Conservation (phyloP, 768 basidiomycete species). For the Pleurotus eryngii region DNA sequence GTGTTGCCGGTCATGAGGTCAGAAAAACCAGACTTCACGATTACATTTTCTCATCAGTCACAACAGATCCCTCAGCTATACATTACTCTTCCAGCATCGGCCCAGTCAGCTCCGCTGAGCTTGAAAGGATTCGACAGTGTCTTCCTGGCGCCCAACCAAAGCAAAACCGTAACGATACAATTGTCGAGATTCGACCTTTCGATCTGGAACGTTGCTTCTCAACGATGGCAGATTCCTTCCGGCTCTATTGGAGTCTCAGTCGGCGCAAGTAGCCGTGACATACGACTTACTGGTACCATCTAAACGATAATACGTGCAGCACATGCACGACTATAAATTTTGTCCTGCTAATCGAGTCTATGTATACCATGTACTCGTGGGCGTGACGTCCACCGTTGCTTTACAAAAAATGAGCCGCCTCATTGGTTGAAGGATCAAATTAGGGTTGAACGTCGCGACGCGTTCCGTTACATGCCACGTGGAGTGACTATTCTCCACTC, state of each 20-base stretch:
- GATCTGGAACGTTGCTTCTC: slow-evolving; percentile 49
- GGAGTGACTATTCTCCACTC: too few species aligned
- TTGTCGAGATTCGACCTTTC: slow-evolving; percentile 51
- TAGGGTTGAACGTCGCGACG: too few species aligned
- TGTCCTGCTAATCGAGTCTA: too few species aligned
- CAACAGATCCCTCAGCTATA: slow-evolving; percentile 55
- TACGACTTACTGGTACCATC: slow-evolving; percentile 40
- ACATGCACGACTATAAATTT: too few species aligned
- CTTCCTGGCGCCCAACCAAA: slow-evolving; percentile 40
- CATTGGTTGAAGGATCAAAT: too few species aligned
- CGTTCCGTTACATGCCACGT: too few species aligned
- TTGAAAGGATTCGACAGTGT: slow-evolving; percentile 58
- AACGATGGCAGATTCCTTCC: slow-evolving; percentile 53
- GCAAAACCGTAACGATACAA: slow-evolving; percentile 41
- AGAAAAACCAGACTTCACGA: background rate
- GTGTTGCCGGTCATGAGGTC: slow-evolving; percentile 53
- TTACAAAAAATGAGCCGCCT: too few species aligned
- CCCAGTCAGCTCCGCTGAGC: slow-evolving; percentile 44
- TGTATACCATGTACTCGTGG: too few species aligned
- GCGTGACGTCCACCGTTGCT: too few species aligned
- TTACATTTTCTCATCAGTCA: background rate
- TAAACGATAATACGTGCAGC: background rate
- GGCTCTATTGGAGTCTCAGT: slow-evolving; percentile 44
- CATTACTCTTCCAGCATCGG: slow-evolving; percentile 43
- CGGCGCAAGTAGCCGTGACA: slow-evolving; percentile 50